Conservation (phyloP, 1,284 basidiomycete species). For the Cryptococcus sp. region DNA sequence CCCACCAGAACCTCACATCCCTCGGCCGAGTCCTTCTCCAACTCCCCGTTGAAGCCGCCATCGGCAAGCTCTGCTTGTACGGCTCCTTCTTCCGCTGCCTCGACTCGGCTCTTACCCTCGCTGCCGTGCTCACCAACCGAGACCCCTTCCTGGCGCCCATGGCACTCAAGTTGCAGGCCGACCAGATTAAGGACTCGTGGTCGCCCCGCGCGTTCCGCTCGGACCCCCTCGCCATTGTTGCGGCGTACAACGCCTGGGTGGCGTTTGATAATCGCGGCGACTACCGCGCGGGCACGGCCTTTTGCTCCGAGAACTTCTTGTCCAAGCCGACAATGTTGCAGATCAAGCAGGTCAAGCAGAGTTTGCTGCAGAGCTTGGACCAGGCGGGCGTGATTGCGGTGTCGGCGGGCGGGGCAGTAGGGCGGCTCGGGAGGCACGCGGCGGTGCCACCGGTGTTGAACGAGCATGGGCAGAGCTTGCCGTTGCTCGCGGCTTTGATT, state of each 20-base stretch:
- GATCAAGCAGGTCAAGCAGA: slow-evolving; percentile 80
- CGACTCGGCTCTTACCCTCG: slow-evolving; percentile 82
- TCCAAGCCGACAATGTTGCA: slow-evolving; percentile 76
- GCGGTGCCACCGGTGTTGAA: slow-evolving; percentile 66
- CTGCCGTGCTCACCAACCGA: slow-evolving; percentile 82
- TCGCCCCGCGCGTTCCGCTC: slow-evolving; percentile 69
- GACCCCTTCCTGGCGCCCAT: slow-evolving; percentile 85
- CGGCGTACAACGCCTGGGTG: slow-evolving; percentile 82
- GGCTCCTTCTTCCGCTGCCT: slow-evolving; percentile 93
- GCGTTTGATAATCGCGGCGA: slow-evolving; percentile 64
- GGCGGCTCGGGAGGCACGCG: slow-evolving; percentile 27
- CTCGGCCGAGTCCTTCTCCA: slow-evolving; percentile 85
- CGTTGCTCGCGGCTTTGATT: slow-evolving; percentile 81
- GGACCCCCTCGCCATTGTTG: slow-evolving; percentile 75
- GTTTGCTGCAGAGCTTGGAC: slow-evolving; percentile 74
- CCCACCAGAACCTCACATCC: slow-evolving; percentile 71
- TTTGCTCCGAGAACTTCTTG: slow-evolving; percentile 84
- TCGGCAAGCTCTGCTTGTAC: slow-evolving; percentile 84
- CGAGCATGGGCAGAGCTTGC: slow-evolving; percentile 68
- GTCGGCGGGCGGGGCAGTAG: slow-evolving; percentile 60
- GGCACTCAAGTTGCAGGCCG: slow-evolving; percentile 52
- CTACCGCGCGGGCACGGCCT: slow-evolving; percentile 65
- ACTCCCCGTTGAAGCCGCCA: slow-evolving; percentile 82
- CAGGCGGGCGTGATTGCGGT: slow-evolving; percentile 77
- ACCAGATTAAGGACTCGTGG: slow-evolving; percentile 75